Conservation (phyloP, 2,329 filamentous ascomycete genomes). For the Gaeumannomyces sp. region DNA sequence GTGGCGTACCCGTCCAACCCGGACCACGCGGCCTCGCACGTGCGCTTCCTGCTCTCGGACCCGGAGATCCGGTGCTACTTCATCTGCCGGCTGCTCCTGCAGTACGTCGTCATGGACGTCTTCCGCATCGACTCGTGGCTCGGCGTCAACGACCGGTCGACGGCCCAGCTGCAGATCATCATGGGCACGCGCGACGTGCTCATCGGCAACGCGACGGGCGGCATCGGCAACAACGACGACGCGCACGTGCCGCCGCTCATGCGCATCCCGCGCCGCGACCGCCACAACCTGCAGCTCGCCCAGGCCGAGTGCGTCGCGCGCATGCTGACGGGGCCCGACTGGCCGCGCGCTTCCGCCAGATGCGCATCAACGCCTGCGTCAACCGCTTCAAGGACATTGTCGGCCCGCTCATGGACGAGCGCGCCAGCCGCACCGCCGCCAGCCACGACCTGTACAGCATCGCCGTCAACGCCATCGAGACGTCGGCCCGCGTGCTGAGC, state of each 20-base stretch:
- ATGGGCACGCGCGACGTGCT: constrained; percentile 1
- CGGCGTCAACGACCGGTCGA: constrained; percentile 8
- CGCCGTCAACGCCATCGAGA: constrained; percentile 34
- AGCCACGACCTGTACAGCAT: constrained; percentile 37
- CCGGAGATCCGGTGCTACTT: constrained; percentile 26
- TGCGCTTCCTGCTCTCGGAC: constrained; percentile 27
- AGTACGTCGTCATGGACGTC: constrained; percentile 30
- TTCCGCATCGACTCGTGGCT: constrained; percentile 28
- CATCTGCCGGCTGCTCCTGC: constrained; percentile 30
- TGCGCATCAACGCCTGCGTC: constrained; percentile 18
- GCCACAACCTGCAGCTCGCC: constrained; percentile 30
- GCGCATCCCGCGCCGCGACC: constrained; percentile 19
- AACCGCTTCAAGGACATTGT: constrained; percentile 28
- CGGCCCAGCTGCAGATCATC: background rate
- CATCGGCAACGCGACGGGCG: background rate
- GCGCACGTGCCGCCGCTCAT: background rate
- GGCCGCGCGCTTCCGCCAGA: constrained; percentile 17
- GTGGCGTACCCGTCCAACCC: constrained; percentile 22
- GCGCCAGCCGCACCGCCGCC: constrained; percentile 28
- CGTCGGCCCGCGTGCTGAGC: constrained; percentile 41
- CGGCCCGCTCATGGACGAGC: constrained; percentile 37
- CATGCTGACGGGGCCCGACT: constrained; percentile 26
- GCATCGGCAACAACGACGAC: background rate
- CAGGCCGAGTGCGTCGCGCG: constrained; percentile 27
- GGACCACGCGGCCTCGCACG: constrained; percentile 25